Conservation (phyloP, 805 yeast species). For the Zygosaccharomyces rouxii region DNA sequence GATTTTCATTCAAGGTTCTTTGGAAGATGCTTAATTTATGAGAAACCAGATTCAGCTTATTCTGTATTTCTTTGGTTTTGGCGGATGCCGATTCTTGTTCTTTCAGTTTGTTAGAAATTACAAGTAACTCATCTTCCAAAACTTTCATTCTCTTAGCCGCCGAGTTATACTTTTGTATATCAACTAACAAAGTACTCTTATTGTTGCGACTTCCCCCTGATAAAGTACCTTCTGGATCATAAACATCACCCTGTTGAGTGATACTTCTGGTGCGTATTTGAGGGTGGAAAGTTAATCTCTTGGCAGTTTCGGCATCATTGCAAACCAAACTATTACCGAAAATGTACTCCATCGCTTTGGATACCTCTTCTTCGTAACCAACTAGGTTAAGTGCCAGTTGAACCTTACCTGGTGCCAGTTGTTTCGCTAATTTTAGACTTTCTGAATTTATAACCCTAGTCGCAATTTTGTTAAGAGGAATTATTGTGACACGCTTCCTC, state of each 20-base stretch:
- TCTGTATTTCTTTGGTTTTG: conserved; percentile 53
- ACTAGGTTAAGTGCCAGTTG: conserved; percentile 84
- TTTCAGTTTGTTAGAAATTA: conserved; percentile 39
- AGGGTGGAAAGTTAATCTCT: conserved; percentile 82
- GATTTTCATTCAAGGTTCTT: conserved; percentile 51
- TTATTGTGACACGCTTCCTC: conserved; percentile 78
- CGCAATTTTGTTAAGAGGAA: conserved; percentile 83
- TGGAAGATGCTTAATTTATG: conserved; percentile 57
- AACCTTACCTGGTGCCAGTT: conserved; percentile 76
- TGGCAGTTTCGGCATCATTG: conserved; percentile 82
- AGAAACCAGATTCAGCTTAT: conserved; percentile 49
- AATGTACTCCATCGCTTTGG: conserved; percentile 82
- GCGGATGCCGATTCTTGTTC: conserved; percentile 42
- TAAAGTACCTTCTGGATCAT: conserved; percentile 93
- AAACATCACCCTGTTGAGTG: conserved; percentile 87
- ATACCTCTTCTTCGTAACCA: conserved; percentile 64
- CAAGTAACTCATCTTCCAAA: conserved; percentile 42
- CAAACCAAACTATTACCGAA: conserved; percentile 91
- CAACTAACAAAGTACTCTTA: conserved; percentile 53
- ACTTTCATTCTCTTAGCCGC: conserved; percentile 38
- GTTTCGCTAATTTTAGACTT: conserved; percentile 60
- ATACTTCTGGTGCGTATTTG: conserved; percentile 75
- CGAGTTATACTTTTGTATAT: conserved; percentile 61
- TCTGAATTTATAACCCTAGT: conserved; percentile 52
- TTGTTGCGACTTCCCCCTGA: conserved; percentile 87